Evolutionary conservation across 148 eudicot genomes (phyloP).

Genomic region (Rhododendron griersonianum): DNA sequence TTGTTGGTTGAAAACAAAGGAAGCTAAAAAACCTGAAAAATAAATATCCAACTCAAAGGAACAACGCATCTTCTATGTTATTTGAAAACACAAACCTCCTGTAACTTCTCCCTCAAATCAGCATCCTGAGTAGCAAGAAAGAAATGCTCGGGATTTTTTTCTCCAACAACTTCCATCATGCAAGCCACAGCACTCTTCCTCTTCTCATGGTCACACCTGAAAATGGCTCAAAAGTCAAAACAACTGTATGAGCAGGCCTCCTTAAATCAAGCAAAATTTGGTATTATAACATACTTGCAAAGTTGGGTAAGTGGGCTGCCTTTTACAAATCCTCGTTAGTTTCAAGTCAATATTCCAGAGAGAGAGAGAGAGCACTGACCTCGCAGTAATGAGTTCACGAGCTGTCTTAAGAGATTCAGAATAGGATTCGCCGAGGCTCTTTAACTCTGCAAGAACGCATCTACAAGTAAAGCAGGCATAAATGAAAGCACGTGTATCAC

Average conservation of each 20-base stretch:
- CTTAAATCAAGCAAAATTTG: not conserved
- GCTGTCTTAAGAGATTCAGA: constrained; percentile 54
- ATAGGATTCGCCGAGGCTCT: constrained; percentile 58
- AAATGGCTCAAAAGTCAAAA: constrained; percentile 7
- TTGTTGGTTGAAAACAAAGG: no score
- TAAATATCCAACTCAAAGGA: not conserved
- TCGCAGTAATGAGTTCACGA: constrained; percentile 45
- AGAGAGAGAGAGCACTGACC: constrained; percentile 41
- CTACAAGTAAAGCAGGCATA: constrained; percentile 21
- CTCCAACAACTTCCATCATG: constrained; percentile 61
- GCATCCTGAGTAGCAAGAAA: constrained; percentile 86
- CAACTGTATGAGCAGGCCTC: not conserved
- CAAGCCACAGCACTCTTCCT: constrained; percentile 74
- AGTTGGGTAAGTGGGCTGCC: not conserved
- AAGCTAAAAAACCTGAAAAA: not conserved
- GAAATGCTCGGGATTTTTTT: constrained; percentile 77
- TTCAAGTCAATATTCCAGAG: not conserved
- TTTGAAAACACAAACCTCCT: constrained; percentile 38
- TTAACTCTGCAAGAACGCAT: constrained; percentile 78
- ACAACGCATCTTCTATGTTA: not conserved
- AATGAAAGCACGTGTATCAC: not conserved
- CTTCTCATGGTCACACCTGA: constrained; percentile 87
- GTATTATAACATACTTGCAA: no score
- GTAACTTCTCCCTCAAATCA: constrained; percentile 57
- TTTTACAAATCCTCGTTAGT: not conserved